A percentile compares a stretch with the other conserved stretches of the same genome.
Evolutionary conservation across 768 basidiomycete genomes (phyloP).

Genomic region (Lactifluus echinatus): DNA sequence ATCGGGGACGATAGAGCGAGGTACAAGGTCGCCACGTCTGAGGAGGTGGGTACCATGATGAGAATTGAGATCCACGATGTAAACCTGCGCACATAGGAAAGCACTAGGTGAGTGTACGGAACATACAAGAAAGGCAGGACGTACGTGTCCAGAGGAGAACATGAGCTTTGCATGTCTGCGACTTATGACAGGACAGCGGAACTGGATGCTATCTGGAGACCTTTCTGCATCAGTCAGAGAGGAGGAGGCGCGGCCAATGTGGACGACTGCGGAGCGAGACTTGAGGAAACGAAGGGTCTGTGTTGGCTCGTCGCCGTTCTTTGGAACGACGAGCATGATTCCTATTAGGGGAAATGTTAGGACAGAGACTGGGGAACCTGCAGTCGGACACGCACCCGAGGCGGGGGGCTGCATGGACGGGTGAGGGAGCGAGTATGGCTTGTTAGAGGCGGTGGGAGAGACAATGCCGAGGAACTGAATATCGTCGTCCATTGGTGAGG

Average conservation of each 20-base stretch:
- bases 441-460: not conserved
- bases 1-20: slow-evolving; percentile 45
- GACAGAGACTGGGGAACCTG: not conserved
- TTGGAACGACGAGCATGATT: slow-evolving; percentile 50
- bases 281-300: slow-evolving; percentile 47
- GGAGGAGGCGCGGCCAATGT: slow-evolving; percentile 60
- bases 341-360: slow-evolving; percentile 33
- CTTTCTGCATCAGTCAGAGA: slow-evolving; percentile 35
- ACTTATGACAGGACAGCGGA: slow-evolving; percentile 72
- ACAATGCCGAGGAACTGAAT: slow-evolving; percentile 17
- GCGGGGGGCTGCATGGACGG: slow-evolving; percentile 9
- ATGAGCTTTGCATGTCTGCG: slow-evolving; percentile 70
- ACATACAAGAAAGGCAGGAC: slow-evolving; percentile 19
- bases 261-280: slow-evolving; percentile 40
- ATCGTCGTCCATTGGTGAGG: slow-evolving; percentile 14
- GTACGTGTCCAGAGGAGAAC: slow-evolving; percentile 63
- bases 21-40: slow-evolving; percentile 40
- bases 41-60: slow-evolving; percentile 71
- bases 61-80: slow-evolving; percentile 60
- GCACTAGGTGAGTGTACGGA: not conserved
- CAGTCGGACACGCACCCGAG: slow-evolving; percentile 9
- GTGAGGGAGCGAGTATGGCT: not conserved
- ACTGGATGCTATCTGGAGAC: slow-evolving; percentile 46
- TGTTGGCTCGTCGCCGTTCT: slow-evolving; percentile 36
- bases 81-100: slow-evolving; percentile 39